phyloP scores from a whole-genome alignment of 2,329 filamentous ascomycete species.

The Fusarium subglutinans region DNA sequence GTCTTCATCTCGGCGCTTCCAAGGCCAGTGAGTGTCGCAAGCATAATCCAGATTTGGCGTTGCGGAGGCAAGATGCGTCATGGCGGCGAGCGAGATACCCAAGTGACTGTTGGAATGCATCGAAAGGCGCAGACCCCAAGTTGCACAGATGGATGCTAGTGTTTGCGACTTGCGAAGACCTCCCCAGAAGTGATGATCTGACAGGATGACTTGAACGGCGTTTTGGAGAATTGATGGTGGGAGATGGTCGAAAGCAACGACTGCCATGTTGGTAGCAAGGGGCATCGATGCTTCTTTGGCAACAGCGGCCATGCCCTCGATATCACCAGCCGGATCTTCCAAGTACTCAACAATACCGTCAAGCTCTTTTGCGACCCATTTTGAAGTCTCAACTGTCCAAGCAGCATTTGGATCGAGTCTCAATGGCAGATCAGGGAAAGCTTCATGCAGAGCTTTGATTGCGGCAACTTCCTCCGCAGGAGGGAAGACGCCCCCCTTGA shows the following conservation, averaged over 20 bases:
- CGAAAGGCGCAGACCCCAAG: constrained; percentile 52
- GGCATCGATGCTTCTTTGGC: constrained; percentile 53
- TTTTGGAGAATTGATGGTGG: constrained; percentile 50
- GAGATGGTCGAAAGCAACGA: constrained; percentile 53
- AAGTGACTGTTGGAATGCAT: constrained; percentile 57
- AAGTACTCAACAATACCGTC: constrained; percentile 51
- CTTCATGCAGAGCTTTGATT: constrained; percentile 49
- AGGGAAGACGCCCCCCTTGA: constrained; percentile 54
- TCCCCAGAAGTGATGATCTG: constrained; percentile 56
- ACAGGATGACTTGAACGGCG: constrained; percentile 53
- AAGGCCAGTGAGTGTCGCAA: constrained; percentile 57
- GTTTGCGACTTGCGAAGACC: constrained; percentile 53
- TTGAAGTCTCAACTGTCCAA: constrained; percentile 52
- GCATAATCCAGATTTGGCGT: constrained; percentile 55
- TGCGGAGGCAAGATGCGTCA: constrained; percentile 54
- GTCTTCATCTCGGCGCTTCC: constrained; percentile 55
- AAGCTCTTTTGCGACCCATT: constrained; percentile 51
- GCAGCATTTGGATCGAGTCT: constrained; percentile 52
- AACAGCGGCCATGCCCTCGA: constrained; percentile 55
- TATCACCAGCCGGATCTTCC: constrained; percentile 52
- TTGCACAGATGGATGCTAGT: constrained; percentile 50
- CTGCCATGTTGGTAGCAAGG: constrained; percentile 55
- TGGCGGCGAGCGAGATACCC: constrained; percentile 54
- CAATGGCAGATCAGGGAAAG: constrained; percentile 50
- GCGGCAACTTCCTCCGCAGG: constrained; percentile 52